Base-by-base conservation (phyloP, 139 green algal species). In the Chlamydomonas incerta region DNA sequence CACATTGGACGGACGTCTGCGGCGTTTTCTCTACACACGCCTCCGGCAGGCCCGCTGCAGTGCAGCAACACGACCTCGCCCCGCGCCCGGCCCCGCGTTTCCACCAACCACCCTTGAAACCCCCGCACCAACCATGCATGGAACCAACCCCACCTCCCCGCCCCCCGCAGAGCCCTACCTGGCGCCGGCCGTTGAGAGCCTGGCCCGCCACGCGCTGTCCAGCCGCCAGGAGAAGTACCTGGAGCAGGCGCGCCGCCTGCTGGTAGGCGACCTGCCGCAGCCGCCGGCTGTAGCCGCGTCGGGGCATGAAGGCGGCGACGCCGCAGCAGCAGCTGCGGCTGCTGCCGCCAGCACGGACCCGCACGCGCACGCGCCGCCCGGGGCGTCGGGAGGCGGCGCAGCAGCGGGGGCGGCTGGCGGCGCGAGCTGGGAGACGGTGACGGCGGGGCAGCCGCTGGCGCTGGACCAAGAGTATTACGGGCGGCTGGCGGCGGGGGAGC, bases 181-280 rank as follows among this genome's bases (percentile, higher is more conserved):
- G 71, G 86, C 47, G 1, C 86, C 86, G 0, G 79, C 86, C 1
- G 71, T 90, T 31, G 86, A 90, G 79, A 55, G 8, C 6, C 79
- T 90, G 33, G 76, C 86, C 3, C 71, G 71, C 0, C 79, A 83
- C 50, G 65, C 76, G n/a, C 70, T 90, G 62, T 82, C 69, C 58
- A 74, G n/a, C 41, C 70, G 79, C 35, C 86, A 90, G 80, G 72
- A 90, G 47, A 60, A 72, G 46, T 90, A 87, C 72, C 80, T 90
- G 50, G 60, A 87, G 72, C 60, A 33, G 13, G 86, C 86, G 11
- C 58, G 86, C 18, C 34, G 50, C 33, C 70, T 90, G 37, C 83
- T 90, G 69, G 34, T 90, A 70, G 69, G 67, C 50, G 50, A 67
- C 11, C 41, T 50, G 41, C 41, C 8, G 41, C 41, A 50, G 41